Evolutionary conservation across 805 yeast genomes (phyloP), one percentile per base, ranked within the genome.

Genomic region (Cyberlindnera maclurae): DNA sequence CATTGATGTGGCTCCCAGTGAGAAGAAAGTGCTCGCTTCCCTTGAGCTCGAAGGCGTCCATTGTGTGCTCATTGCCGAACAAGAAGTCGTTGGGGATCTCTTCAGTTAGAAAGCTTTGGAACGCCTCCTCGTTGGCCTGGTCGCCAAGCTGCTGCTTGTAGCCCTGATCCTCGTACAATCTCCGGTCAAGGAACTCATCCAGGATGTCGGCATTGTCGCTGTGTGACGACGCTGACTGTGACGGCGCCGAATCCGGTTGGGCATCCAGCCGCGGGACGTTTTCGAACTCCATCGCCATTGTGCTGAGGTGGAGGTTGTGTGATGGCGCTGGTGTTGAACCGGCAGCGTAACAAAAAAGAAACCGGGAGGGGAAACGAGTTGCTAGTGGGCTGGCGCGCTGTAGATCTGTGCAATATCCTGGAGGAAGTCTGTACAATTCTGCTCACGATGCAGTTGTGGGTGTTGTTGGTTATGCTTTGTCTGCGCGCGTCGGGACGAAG

Each of bases 161-260:
- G 38, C 10, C 42, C 27, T 12, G 46, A 16, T 51, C 55, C 3
- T 51, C 57, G 20, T 52, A 54, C 10, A 52, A 36, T 9, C 58
- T 45, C 33, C 44, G 49, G 39, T 54, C 58, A 18, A 54, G 26
- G 38, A 54, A 54, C 43, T 77, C 82, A 48, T 74, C 79, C 33
- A 77, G 52, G 27, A 77, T 64, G 43, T 77, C 81, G 6, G 45
- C 26, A 34, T 42, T 36, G 24, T 41, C 42, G 11, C 26, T 33
- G 5, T 17, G 16, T n/a, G 27, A 12, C 26, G 39, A 36, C 3
- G 22, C 12, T 8, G 37, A 34, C n/a, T 17, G 16, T n/a, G 27
- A 12, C 26, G 39, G 30, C 3, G 22, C 12, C 11, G 37, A 34
- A 17, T 22, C 38, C 13, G 15, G 31, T 6, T 11, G n/a, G 16